Conservation (phyloP, 2,329 filamentous ascomycete species). For the Arthroderma sp. region DNA sequence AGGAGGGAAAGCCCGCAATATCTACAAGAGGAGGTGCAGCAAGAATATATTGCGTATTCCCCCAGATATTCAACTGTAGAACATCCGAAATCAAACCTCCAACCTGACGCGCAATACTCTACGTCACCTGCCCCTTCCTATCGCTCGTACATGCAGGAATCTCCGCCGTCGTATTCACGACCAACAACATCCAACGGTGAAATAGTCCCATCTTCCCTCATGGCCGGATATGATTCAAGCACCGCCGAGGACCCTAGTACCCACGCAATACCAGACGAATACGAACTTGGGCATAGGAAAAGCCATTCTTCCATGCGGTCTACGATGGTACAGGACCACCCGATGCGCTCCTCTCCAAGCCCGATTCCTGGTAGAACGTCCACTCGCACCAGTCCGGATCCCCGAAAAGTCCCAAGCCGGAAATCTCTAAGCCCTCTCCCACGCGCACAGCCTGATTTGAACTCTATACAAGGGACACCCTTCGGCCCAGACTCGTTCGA, state of each 20-base stretch:
- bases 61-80: constrained; percentile 5
- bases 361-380: constrained; percentile 17
- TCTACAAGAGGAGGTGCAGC: constrained; percentile 2
- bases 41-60: constrained; percentile 11
- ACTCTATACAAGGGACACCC: constrained; percentile 34
- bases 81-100: not conserved
- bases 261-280: not conserved
- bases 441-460: constrained; percentile 20
- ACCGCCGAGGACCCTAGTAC: constrained; percentile 12
- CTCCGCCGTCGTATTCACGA: constrained; percentile 14
- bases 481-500: constrained; percentile 52
- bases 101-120: constrained; percentile 9
- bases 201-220: constrained; percentile 27
- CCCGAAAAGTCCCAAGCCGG: constrained; percentile 34
- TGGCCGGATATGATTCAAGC: constrained; percentile 28
- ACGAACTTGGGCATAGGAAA: not conserved
- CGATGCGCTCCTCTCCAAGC: constrained; percentile 18
- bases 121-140: constrained; percentile 15
- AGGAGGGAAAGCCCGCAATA: constrained; percentile 8
- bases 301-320: not conserved
- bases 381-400: constrained; percentile 18
- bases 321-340: constrained; percentile 19
- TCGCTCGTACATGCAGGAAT: constrained; percentile 14
- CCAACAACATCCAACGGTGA: constrained; percentile 17
- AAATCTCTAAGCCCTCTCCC: constrained; percentile 50